Evolutionary conservation across 306 rosid species (phyloP).

Genomic region (Cotoneaster glaucophyllus): DNA sequence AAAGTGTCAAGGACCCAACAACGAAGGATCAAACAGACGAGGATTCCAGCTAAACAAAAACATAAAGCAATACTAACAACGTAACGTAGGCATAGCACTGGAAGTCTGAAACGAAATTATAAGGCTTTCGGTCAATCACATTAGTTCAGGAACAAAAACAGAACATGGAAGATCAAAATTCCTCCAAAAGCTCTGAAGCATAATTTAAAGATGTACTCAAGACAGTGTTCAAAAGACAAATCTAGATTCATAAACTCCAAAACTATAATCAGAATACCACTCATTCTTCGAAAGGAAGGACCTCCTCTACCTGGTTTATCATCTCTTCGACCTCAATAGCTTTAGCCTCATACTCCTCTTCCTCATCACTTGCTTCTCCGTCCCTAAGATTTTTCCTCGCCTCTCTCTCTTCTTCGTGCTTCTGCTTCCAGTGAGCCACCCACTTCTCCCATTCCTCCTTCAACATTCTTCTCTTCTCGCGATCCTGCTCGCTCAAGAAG

Average conservation of each 20-base stretch:
- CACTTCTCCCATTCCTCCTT: conserved; percentile 91
- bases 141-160: not conserved
- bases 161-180: not conserved
- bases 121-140: not conserved
- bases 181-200: not conserved
- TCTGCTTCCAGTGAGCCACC: conserved; percentile 64
- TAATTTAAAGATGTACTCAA: not conserved
- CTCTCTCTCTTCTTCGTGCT: conserved; percentile 45
- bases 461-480: conserved; percentile 59
- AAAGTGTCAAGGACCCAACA: not conserved
- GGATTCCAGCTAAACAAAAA: not conserved
- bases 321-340: conserved; percentile 78
- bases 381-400: conserved; percentile 59
- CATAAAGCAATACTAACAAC: not conserved
- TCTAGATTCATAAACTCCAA: not conserved
- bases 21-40: not conserved
- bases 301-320: conserved; percentile 46
- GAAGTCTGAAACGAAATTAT: not conserved
- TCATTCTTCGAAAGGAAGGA: conserved; percentile 44
- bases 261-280: not conserved
- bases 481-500: conserved; percentile 81
- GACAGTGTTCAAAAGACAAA: not conserved
- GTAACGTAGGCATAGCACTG: not conserved
- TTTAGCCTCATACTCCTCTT: conserved; percentile 90
- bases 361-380: conserved; percentile 91